Evolutionary conservation across 169 alveolate genomes (phyloP), one percentile per base, ranked within the genome.

Genomic region (Babesia gibsoni): DNA sequence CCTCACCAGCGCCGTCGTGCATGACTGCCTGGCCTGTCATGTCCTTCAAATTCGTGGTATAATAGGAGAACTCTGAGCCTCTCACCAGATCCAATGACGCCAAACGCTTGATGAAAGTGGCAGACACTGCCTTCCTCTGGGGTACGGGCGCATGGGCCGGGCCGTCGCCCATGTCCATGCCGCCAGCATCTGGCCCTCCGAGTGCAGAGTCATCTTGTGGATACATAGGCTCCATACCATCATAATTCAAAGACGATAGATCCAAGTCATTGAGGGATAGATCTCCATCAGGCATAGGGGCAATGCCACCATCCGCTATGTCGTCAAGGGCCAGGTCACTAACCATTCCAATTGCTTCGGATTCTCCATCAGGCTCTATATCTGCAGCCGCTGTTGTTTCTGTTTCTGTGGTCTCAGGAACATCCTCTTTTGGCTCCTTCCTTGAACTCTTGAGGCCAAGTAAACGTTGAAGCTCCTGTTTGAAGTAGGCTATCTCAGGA

Each of bases 61-160:
- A 69, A 23, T 56, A 69, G 6, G 81, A 69, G 18, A 69, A 69
- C 48, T 69, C 54, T 1, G 81, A 56, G 8, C 73, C 81, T 25
- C 81, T 72, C 2, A 56, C 48, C 33, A 69, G 14, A 25, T 69
- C 81, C 3, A 69, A 54, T 27, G 30, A 69, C 7, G 50, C 59
- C 9, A 69, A 20, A 36, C 81, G 81, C 41, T 69, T 42, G 16
- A 12, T 69, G n/a, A 69, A 18, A 16, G 79, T 54, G 27, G 23
- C 18, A n/a, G n/a, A n/a, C n/a, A n/a, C n/a, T n/a, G n/a, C n/a
- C n/a, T n/a, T n/a, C n/a, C n/a, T n/a, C n/a, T n/a, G n/a, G n/a
- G n/a, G n/a, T n/a, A n/a, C n/a, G n/a, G n/a, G n/a, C n/a, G n/a
- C n/a, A n/a, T n/a, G n/a, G n/a, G n/a, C n/a, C n/a, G n/a, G n/a